Conservation (phyloP, 2,329 filamentous ascomycete species). For the Botrytis aclada region DNA sequence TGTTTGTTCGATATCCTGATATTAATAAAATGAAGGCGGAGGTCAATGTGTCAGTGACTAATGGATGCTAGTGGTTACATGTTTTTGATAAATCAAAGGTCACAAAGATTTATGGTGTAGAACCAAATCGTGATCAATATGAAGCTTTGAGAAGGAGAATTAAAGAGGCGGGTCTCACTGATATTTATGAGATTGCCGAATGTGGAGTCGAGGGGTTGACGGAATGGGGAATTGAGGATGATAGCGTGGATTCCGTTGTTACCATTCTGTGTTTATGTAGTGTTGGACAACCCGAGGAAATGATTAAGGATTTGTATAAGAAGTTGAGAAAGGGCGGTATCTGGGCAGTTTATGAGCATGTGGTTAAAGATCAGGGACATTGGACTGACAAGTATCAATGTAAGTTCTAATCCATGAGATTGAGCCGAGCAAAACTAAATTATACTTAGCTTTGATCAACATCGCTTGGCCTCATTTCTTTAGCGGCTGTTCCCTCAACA, state of each 20-base stretch:
- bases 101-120: slow-evolving; percentile 57
- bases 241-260: slow-evolving; percentile 33
- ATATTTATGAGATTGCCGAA: slow-evolving; percentile 59
- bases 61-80: slow-evolving; percentile 39
- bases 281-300: slow-evolving; percentile 27
- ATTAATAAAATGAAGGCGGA: slow-evolving; percentile 28
- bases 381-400: slow-evolving; percentile 32
- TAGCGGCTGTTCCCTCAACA: slow-evolving; percentile 33
- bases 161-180: slow-evolving; percentile 50
- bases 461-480: slow-evolving; percentile 34
- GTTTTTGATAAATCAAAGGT: slow-evolving; percentile 25
- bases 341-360: slow-evolving; percentile 37
- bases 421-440: slow-evolving; percentile 13
- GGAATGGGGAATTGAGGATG: slow-evolving; percentile 45
- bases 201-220: slow-evolving; percentile 58
- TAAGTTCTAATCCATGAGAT: slow-evolving; percentile 20
- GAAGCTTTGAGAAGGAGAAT: slow-evolving; percentile 47
- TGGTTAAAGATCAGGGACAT: slow-evolving; percentile 25
- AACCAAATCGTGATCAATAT: slow-evolving; percentile 58
- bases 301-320: slow-evolving; percentile 32
- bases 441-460: slow-evolving; percentile 27
- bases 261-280: slow-evolving; percentile 35
- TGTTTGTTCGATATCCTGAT: slow-evolving; percentile 53
- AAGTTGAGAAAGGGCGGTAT: slow-evolving; percentile 32
- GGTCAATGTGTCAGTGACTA: slow-evolving; percentile 45